Conservation (phyloP, 306 rosid species). For the Corylus heterophylla region DNA sequence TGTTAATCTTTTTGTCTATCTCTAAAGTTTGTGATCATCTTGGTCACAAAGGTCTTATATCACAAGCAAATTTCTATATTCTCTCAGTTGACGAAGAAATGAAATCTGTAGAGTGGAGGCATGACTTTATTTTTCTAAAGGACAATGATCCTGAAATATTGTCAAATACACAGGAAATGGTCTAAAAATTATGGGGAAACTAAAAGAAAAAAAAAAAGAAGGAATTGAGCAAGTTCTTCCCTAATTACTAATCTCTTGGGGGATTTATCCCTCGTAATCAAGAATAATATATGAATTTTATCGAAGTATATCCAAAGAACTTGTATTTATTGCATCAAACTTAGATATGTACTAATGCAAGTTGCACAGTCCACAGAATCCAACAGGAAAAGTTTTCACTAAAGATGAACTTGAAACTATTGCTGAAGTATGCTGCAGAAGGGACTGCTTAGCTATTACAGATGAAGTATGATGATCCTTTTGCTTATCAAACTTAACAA, state of each 20-base stretch:
- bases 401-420: slow-evolving; percentile 74
- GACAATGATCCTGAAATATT: neutral
- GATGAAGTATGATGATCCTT: slow-evolving; percentile 69
- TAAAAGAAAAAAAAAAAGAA: neutral
- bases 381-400: slow-evolving; percentile 90
- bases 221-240: neutral
- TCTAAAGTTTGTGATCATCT: neutral
- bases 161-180: neutral
- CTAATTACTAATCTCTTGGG: neutral
- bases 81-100: neutral
- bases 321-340: slow-evolving; percentile 20
- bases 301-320: slow-evolving; percentile 3
- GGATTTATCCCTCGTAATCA: neutral
- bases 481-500: slow-evolving; percentile 24
- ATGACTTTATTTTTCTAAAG: neutral
- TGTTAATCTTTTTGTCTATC: neutral
- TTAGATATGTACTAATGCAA: slow-evolving; percentile 33
- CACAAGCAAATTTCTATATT: neutral
- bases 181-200: neutral
- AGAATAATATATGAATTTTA: neutral
- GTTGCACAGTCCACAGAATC: slow-evolving; percentile 83
- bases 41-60: neutral
- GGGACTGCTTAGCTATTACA: slow-evolving; percentile 69
- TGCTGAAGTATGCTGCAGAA: slow-evolving; percentile 62
- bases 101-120: neutral